A percentile compares a stretch with the other conserved stretches of the same genome.
These are phyloP conservation scores for Cytospora piceicola DNA, from an alignment of 2,329 filamentous ascomycete species.

Conservation along the genomic window DNA sequence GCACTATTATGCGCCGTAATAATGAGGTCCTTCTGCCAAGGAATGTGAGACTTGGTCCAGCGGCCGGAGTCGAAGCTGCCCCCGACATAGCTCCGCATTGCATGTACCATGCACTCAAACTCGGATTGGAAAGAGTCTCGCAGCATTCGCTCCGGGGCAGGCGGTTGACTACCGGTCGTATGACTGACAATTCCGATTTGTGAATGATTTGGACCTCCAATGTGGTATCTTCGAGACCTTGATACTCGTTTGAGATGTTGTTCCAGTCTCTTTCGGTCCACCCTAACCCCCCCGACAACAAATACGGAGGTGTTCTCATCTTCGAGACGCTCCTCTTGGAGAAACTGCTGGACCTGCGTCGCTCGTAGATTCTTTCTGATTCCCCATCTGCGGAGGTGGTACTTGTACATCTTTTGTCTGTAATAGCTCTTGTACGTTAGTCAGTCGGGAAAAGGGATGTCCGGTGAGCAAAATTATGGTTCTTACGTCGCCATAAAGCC, in stretches of 20 bases:
- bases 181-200: not conserved
- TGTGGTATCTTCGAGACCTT: not conserved
- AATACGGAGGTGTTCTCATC: not conserved
- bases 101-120: constrained; percentile 10
- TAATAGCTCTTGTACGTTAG: not conserved
- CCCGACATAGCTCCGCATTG: constrained; percentile 11
- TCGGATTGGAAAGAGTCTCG: not conserved
- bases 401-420: constrained; percentile 23
- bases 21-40: constrained; percentile 12
- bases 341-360: constrained; percentile 13
- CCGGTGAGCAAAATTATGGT: not conserved
- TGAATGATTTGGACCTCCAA: not conserved
- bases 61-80: constrained; percentile 18
- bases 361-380: constrained; percentile 21
- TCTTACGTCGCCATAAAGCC: constrained; percentile 33
- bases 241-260: constrained; percentile 11
- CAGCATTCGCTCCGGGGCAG: not conserved
- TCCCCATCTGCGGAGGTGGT: constrained; percentile 20
- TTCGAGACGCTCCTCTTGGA: constrained; percentile 13
- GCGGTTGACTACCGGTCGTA: not conserved
- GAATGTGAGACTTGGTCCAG: constrained; percentile 13
- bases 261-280: constrained; percentile 12
- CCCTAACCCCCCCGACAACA: constrained; percentile 5
- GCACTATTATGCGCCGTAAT: constrained; percentile 13
- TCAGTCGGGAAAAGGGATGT: constrained; percentile 7